Percentiles rank a stretch among this genome's conserved stretches.
Evolutionary conservation across 2,329 filamentous ascomycete species (phyloP).

Genomic region (Fusarium proliferatum): DNA sequence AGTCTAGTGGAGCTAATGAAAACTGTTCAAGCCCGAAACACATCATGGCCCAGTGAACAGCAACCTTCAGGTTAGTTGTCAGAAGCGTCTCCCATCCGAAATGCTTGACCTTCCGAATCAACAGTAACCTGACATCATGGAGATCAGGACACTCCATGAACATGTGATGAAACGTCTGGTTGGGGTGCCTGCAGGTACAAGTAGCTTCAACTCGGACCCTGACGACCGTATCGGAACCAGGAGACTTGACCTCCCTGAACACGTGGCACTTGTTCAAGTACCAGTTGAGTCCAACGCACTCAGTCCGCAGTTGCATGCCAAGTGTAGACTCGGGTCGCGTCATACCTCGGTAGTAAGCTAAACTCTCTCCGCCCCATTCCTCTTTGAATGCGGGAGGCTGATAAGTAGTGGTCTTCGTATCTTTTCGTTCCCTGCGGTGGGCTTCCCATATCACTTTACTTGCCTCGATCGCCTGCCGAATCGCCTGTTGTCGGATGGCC

Average conservation of each 20-base stretch:
- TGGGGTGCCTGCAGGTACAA: background rate
- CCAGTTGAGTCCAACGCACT: background rate
- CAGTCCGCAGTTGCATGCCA: background rate
- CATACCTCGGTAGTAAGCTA: background rate
- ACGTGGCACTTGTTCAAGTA: background rate
- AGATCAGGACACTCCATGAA: background rate
- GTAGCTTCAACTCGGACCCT: background rate
- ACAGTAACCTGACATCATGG: background rate
- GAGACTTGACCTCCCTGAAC: background rate
- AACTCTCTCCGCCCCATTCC: background rate
- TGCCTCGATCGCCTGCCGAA: background rate
- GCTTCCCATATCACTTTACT: background rate
- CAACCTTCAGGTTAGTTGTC: background rate
- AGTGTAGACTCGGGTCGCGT: background rate
- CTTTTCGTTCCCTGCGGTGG: background rate
- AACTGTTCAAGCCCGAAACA: background rate
- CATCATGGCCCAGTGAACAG: background rate
- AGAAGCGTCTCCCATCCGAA: background rate
- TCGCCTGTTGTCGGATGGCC: background rate
- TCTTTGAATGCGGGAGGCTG: background rate
- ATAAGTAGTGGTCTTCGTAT: accelerated
- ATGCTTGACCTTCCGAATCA: background rate
- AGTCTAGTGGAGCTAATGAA: background rate
- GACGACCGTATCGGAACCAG: background rate
- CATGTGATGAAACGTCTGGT: background rate